A percentile compares a stretch with the other conserved stretches of the same genome.
phyloP scores from a whole-genome alignment of 140 eudicot species.

The Anethum foeniculum region DNA sequence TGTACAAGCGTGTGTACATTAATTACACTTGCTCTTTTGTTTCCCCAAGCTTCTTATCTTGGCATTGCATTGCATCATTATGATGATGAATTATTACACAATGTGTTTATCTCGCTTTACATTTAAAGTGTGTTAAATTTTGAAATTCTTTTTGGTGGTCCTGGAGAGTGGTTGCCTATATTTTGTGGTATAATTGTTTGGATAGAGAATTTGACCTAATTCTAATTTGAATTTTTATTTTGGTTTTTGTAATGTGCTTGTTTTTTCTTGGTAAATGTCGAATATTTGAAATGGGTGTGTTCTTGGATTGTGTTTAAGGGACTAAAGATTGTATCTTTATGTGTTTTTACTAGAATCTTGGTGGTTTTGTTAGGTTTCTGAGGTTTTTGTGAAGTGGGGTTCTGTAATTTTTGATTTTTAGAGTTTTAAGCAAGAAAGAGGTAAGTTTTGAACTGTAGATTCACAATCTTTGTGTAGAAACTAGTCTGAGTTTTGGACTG shows the following conservation, averaged over 20 bases:
- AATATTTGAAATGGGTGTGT: neutral
- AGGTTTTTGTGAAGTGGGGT: conserved; percentile 11
- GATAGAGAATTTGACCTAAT: neutral
- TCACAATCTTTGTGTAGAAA: neutral
- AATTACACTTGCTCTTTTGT: conserved; percentile 19
- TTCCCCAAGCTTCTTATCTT: neutral
- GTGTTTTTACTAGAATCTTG: neutral
- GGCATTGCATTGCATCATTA: neutral
- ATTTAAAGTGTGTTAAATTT: conserved; percentile 22
- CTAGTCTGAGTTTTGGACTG: neutral
- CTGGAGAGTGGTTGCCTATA: neutral
- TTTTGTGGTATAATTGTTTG: neutral
- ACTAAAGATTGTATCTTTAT: neutral
- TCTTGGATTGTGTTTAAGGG: neutral
- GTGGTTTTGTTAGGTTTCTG: neutral
- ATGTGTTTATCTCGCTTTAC: neutral
- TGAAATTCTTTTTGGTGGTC: conserved; percentile 31
- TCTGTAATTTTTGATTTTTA: conserved; percentile 2
- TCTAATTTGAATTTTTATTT: neutral
- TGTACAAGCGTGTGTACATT: conserved; percentile 11
- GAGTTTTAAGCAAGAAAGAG: neutral
- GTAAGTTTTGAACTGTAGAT: neutral
- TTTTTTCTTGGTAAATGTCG: neutral
- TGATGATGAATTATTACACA: neutral
- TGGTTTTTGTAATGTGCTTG: neutral